Percentiles rank a stretch among this genome's conserved stretches.
phyloP scores from a whole-genome alignment of 352 stramenopile species.

The Pseudoperonospora humuli region DNA sequence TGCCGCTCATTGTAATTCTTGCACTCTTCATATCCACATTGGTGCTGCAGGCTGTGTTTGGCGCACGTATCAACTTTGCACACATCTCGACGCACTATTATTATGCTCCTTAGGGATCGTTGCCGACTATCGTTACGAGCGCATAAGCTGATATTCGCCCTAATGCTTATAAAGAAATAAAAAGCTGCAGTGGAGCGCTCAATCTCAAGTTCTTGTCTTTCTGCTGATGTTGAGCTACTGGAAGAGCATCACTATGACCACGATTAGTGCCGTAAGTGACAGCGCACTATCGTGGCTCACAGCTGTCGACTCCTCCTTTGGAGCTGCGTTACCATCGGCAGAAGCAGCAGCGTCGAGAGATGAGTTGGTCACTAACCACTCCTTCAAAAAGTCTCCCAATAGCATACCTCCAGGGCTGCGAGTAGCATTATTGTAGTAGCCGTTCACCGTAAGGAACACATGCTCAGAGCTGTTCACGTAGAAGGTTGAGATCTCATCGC shows the following conservation, averaged over 20 bases:
- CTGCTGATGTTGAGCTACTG: conserved; percentile 12
- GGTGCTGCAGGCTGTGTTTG: conserved; percentile 64
- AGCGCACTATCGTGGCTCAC: conserved; percentile 9
- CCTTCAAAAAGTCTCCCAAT: conserved; percentile 29
- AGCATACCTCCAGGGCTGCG: conserved; percentile 26
- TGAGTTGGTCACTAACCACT: conserved; percentile 31
- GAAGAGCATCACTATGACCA: conserved; percentile 17
- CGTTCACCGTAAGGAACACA: conserved; percentile 37
- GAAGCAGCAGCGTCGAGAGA: conserved; percentile 22
- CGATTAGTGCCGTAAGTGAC: conserved; percentile 5
- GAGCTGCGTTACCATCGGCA: conserved; percentile 4
- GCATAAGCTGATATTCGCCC: conserved; percentile 5
- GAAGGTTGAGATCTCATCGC: conserved; percentile 40
- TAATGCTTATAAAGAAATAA: conserved; percentile 19
- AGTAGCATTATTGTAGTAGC: conserved; percentile 44
- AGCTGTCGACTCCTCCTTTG: conserved; percentile 11
- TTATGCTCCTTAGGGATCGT: conserved; percentile 53
- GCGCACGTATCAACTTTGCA: conserved; percentile 56
- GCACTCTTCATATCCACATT: conserved; percentile 78
- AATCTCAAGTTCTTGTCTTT: conserved; percentile 3
- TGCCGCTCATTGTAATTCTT: conserved; percentile 72
- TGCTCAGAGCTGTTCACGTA: conserved; percentile 42
- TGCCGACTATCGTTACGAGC: background rate
- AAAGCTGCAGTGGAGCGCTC: conserved; percentile 8
- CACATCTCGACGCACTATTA: conserved; percentile 77